Conservation (phyloP, 2,329 filamentous ascomycete species). For the Ophiostoma sp. region DNA sequence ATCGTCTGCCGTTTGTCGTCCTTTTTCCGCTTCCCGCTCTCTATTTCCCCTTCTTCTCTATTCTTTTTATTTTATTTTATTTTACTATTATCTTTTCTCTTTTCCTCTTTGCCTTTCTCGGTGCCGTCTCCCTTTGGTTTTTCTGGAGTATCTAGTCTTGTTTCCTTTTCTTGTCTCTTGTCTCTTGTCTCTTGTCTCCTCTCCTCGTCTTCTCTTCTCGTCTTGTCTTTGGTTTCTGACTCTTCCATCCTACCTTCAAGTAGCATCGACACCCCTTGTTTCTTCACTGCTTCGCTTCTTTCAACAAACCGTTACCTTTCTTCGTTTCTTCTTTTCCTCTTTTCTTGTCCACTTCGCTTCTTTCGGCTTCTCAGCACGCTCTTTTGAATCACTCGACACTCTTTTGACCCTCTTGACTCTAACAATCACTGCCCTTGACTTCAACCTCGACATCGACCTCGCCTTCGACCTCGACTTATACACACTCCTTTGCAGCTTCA, state of each 20-base stretch:
- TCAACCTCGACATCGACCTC: no score
- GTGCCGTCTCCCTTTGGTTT: background rate
- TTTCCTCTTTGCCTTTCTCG: background rate
- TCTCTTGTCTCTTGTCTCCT: background rate
- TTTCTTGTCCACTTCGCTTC: background rate
- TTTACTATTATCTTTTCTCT: slow-evolving; percentile 10
- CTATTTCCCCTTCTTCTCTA: slow-evolving; percentile 10
- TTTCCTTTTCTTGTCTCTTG: slow-evolving; percentile 9
- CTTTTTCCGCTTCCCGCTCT: slow-evolving; percentile 11
- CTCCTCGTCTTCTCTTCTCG: slow-evolving; percentile 1
- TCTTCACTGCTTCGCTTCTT: background rate
- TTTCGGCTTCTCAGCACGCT: background rate
- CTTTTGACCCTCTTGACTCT: background rate
- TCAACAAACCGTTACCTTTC: background rate
- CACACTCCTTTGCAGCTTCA: background rate
- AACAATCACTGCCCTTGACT: no score
- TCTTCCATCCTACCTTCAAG: slow-evolving; percentile 7
- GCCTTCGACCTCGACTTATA: no score
- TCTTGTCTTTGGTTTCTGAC: background rate
- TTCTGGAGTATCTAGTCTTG: background rate
- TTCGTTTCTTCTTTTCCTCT: background rate
- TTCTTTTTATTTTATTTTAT: slow-evolving; percentile 13
- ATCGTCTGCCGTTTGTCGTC: background rate
- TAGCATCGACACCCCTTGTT: slow-evolving; percentile 1
- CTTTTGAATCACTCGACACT: background rate